phyloP scores from a whole-genome alignment of 306 rosid genomes.

The Vigna unguiculata region DNA sequence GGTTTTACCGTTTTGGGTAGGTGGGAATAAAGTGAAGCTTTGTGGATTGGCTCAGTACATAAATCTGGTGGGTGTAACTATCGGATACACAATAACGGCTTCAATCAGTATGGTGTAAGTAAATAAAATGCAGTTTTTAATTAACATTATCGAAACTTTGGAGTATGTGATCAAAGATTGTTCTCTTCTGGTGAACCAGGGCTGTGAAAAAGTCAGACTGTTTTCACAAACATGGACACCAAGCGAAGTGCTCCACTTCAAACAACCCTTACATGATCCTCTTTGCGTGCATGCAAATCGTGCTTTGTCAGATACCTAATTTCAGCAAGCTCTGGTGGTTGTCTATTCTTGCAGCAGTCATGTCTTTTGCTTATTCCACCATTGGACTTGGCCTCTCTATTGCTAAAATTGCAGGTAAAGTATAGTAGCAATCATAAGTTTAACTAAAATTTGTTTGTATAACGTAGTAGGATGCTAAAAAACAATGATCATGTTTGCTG shows the following conservation, averaged over 20 bases:
- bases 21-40: slow-evolving; percentile 79
- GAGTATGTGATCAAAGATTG: neutral
- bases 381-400: slow-evolving; percentile 93
- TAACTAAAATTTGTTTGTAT: neutral
- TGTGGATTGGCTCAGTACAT: slow-evolving; percentile 94
- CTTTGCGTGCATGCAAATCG: slow-evolving; percentile 74
- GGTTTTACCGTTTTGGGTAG: slow-evolving; percentile 41
- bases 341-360: slow-evolving; percentile 93
- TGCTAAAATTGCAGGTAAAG: slow-evolving; percentile 69
- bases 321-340: slow-evolving; percentile 92
- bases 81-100: slow-evolving; percentile 97
- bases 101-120: slow-evolving; percentile 97
- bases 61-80: slow-evolving; percentile 79
- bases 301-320: slow-evolving; percentile 87
- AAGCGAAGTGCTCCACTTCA: slow-evolving; percentile 62
- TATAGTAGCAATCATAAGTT: slow-evolving; percentile 4
- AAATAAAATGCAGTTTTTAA: no score
- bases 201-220: slow-evolving; percentile 92
- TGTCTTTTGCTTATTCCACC: slow-evolving; percentile 92
- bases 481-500: no score
- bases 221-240: slow-evolving; percentile 82
- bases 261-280: slow-evolving; percentile 77
- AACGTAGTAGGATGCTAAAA: neutral
- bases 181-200: slow-evolving; percentile 45
- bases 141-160: neutral